Evolutionary conservation across 768 basidiomycete species (phyloP), one percentile per base, ranked within the genome.

Genomic region (Lentinus brumalis): DNA sequence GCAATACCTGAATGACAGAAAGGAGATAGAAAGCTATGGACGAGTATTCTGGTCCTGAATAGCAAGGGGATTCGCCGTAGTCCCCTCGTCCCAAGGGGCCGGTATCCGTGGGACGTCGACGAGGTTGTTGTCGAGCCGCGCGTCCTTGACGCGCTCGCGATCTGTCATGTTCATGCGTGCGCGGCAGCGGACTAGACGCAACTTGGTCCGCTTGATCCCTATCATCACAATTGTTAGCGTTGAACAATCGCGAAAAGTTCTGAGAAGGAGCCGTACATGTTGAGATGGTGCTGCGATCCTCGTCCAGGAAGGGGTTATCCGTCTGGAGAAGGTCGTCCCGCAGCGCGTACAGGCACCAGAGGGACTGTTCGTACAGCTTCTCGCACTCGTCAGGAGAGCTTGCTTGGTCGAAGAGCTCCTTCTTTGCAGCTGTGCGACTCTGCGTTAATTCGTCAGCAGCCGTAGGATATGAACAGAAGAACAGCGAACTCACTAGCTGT

Each of bases 331-430:
- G 79, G 68, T 96, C 91, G 70, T 98, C 97, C 71, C 95, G 89
- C 8, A 98, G 79, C 0, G 94, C 91, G 65, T 95, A 92, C 32
- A 98, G 79, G 71, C 95, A 91, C 94, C 94, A 97, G 8, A 98
- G 74, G 0, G 94, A 93, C 67, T 94, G 94, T 69, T 98, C 96
- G 74, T 98, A 99, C 40, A 96, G 79, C 72, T 89, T 91, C 78
- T 97, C 94, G 72, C 94, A 96, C 69, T 93, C 90, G 64, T 90
- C 84, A 0, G 91, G 87, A 31, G 83, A 83, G 46, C 80, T 79
- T 41, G 87, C 88, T 70, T 90, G 85, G 69, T 94, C 92, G 11
- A 92, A 77, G 0, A 98, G 81, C 70, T 98, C 96, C 68, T 94
- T 94, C 49, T 90, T 83, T 1, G 96, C 96, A 41, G 96, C 96